These are phyloP conservation scores for Willaertia magna DNA, from an alignment of 208 protist genomes.

Conservation along the genomic window DNA sequence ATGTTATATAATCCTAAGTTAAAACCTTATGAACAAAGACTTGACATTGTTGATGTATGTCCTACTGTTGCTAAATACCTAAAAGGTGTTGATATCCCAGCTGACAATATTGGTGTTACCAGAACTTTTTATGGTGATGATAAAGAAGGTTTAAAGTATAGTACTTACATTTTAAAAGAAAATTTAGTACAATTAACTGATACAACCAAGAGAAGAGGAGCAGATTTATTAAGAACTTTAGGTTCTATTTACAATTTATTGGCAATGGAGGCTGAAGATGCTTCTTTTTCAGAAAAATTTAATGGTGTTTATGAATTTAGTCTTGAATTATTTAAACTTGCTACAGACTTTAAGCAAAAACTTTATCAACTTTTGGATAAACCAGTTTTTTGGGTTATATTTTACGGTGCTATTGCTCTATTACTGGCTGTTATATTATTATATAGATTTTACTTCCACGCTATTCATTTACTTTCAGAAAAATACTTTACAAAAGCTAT, in stretches of 20 bases:
- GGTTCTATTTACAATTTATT: background rate
- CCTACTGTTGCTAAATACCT: background rate
- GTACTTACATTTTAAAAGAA: background rate
- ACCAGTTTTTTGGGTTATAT: background rate
- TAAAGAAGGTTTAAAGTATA: background rate
- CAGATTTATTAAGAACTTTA: background rate
- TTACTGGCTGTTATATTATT: background rate
- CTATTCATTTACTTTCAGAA: background rate
- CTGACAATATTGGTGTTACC: background rate
- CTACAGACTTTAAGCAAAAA: background rate
- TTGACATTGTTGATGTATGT: conserved; percentile 1
- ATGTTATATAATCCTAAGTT: conserved; percentile 4
- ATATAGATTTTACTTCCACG: background rate
- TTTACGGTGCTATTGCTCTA: background rate
- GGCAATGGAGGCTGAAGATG: background rate
- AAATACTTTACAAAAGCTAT: background rate
- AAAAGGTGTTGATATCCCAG: background rate
- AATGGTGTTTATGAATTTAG: background rate
- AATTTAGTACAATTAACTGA: background rate
- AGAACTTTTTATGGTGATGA: background rate
- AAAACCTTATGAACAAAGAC: background rate
- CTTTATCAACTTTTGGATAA: background rate
- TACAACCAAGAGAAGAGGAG: background rate
- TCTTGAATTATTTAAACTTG: background rate
- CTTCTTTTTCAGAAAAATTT: background rate